A percentile compares a stretch with the other conserved stretches of the same genome.
phyloP scores from a whole-genome alignment of 2,329 filamentous ascomycete species.

The Coniella vitis region DNA sequence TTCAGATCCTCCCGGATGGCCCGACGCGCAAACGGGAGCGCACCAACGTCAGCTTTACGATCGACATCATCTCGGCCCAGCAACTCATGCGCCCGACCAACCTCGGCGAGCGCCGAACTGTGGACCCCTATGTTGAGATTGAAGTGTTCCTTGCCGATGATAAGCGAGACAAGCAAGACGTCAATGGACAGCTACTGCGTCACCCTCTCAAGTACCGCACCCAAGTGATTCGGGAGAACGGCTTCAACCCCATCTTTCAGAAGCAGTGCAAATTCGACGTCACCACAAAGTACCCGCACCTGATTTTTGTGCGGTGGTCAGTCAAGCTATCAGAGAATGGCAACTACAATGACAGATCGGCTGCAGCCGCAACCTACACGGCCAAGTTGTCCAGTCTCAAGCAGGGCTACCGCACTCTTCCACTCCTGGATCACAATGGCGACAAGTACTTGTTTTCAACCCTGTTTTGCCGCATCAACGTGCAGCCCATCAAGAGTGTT shows the following conservation, averaged over 20 bases:
- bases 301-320: slow-evolving; percentile 90
- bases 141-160: slow-evolving; percentile 94
- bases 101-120: slow-evolving; percentile 45
- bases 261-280: slow-evolving; percentile 72
- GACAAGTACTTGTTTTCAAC: slow-evolving; percentile 94
- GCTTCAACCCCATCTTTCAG: slow-evolving; percentile 87
- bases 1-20: slow-evolving; percentile 47
- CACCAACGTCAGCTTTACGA: slow-evolving; percentile 75
- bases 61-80: slow-evolving; percentile 89
- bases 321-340: slow-evolving; percentile 82
- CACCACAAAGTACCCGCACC: slow-evolving; percentile 87
- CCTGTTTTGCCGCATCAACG: slow-evolving; percentile 82
- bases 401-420: slow-evolving; percentile 87
- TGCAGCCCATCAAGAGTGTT: slow-evolving; percentile 49
- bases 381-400: slow-evolving; percentile 86
- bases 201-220: slow-evolving; percentile 73
- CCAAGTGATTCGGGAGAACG: slow-evolving; percentile 75
- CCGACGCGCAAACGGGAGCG: slow-evolving; percentile 62
- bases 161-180: slow-evolving; percentile 77
- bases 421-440: slow-evolving; percentile 79
- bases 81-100: slow-evolving; percentile 79
- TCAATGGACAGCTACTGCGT: slow-evolving; percentile 36
- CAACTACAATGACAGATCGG: slow-evolving; percentile 54
- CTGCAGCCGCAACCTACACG: slow-evolving; percentile 78
- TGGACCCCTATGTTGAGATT: slow-evolving; percentile 92